Evolutionary conservation across 495 filamentous ascomycete species (phyloP).

Genomic region (Aspergillus egyptiacus): DNA sequence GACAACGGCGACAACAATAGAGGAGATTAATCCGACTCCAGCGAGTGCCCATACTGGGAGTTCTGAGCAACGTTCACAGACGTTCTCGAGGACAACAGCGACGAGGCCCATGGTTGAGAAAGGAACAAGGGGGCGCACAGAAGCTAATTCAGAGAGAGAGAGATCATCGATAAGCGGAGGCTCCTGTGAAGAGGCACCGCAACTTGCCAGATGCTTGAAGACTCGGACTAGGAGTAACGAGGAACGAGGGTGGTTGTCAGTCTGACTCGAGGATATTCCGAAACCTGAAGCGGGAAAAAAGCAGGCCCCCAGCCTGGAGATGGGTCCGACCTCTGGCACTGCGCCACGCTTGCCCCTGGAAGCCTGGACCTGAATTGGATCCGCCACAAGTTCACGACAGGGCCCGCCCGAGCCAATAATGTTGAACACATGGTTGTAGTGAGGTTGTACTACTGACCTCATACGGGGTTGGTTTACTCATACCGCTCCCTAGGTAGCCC

Average conservation of each 20-base stretch:
- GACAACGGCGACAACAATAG: constrained; percentile 32
- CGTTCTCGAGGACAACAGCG: constrained; percentile 28
- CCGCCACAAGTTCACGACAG: background rate
- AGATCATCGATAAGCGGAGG: background rate
- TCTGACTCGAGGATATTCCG: background rate
- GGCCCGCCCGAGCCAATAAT: background rate
- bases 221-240: background rate
- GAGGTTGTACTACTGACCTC: too few relatives aligned
- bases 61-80: constrained; percentile 38
- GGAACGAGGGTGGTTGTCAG: background rate
- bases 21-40: constrained; percentile 24
- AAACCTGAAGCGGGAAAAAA: background rate
- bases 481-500: background rate
- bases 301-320: background rate
- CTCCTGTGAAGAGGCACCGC: background rate
- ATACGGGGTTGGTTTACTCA: background rate
- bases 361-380: background rate
- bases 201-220: background rate
- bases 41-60: constrained; percentile 30
- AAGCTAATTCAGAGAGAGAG: background rate
- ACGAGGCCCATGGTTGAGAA: constrained; percentile 34
- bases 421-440: background rate
- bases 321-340: background rate
- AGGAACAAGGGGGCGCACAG: background rate
- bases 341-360: background rate